phyloP scores from a whole-genome alignment of 768 basidiomycete genomes.

The Rhodotorula diobovata region DNA sequence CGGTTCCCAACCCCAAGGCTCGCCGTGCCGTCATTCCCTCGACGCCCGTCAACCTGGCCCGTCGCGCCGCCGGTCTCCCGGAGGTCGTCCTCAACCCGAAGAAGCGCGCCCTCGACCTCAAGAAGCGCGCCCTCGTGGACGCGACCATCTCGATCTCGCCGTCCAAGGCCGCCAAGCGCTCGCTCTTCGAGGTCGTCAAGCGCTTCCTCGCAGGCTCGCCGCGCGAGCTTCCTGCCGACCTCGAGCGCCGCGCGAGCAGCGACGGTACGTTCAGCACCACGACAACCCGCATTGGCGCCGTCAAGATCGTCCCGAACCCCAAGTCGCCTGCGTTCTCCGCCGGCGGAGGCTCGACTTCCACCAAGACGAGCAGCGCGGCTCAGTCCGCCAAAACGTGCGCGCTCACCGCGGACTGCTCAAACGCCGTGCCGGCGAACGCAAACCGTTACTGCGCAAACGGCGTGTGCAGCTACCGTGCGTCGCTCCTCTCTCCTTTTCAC shows the following conservation, averaged over 20 bases:
- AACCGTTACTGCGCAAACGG: no score
- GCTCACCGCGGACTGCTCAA: no score
- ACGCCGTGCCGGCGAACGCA: no score
- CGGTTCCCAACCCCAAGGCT: constrained; percentile 10
- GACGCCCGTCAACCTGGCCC: constrained; percentile 14
- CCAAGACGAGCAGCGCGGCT: no score
- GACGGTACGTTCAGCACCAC: not conserved
- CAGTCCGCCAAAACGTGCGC: no score
- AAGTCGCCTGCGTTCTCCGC: constrained; percentile 21
- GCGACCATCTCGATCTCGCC: constrained; percentile 21
- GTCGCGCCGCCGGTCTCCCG: not conserved
- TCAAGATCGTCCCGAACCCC: constrained; percentile 30
- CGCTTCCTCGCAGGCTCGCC: not conserved
- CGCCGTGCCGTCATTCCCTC: constrained; percentile 5
- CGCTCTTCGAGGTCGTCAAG: constrained; percentile 2
- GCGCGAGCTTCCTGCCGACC: not conserved
- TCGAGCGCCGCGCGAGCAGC: not conserved
- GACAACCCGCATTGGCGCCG: constrained; percentile 9
- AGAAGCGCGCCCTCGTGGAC: constrained; percentile 24
- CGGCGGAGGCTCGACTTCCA: not conserved
- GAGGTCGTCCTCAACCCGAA: constrained; percentile 29
- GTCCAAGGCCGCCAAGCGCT: not conserved
- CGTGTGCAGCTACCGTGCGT: no score
- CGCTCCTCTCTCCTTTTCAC: no score
- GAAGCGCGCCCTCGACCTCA: constrained; percentile 16